phyloP scores from a whole-genome alignment of 1,139 yeast species.

The Nadsonia starkeyi-henricii region DNA sequence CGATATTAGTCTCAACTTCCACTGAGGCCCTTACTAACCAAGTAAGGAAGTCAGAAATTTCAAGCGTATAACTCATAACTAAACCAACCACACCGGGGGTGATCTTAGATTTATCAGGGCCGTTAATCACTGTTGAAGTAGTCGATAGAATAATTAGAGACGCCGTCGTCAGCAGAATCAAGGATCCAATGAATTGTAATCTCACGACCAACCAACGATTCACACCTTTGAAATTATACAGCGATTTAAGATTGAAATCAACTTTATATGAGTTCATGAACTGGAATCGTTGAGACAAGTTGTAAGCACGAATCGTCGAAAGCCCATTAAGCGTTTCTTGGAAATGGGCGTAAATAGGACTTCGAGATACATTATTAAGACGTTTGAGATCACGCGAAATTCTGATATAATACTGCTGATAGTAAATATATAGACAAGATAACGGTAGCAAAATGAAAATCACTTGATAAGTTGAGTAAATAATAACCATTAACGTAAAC shows the following conservation, averaged over 20 bases:
- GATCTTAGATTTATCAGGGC: constrained; percentile 29
- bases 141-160: constrained; percentile 44
- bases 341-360: constrained; percentile 59
- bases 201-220: constrained; percentile 66
- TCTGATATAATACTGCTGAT: constrained; percentile 39
- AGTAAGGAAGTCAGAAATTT: constrained; percentile 17
- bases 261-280: constrained; percentile 32
- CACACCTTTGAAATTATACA: constrained; percentile 46
- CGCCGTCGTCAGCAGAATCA: constrained; percentile 31
- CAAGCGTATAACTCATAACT: constrained; percentile 26
- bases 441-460: constrained; percentile 16
- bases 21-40: constrained; percentile 33
- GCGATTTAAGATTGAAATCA: constrained; percentile 47
- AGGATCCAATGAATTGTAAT: constrained; percentile 36
- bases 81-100: constrained; percentile 54
- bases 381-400: constrained; percentile 69
- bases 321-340: constrained; percentile 60
- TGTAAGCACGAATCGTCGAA: constrained; percentile 50
- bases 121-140: not conserved
- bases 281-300: constrained; percentile 32
- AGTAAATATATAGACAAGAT: constrained; percentile 15
- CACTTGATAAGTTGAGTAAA: constrained; percentile 20
- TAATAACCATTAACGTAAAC: constrained; percentile 15
- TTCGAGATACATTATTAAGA: constrained; percentile 57
- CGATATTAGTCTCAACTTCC: constrained; percentile 64